These are phyloP conservation scores for Hippophae gyantsensis DNA, from an alignment of 306 rosid species.

Conservation along the genomic window DNA sequence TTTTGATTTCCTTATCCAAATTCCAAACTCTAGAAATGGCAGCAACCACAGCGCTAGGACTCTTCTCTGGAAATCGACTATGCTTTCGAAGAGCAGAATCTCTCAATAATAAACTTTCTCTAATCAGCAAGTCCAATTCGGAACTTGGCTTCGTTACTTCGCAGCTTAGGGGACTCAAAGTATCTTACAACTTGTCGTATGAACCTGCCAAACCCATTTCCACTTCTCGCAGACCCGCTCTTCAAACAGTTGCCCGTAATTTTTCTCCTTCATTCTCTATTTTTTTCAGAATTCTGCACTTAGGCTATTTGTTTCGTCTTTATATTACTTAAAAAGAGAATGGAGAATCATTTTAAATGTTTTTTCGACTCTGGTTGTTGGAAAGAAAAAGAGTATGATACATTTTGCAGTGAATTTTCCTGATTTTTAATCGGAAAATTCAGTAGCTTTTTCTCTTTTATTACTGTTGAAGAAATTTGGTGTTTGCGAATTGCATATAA, in stretches of 20 bases:
- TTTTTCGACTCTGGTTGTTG: too few relatives aligned
- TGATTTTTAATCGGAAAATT: too few relatives aligned
- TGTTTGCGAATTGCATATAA: too few relatives aligned
- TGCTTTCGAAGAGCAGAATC: constrained; percentile 13
- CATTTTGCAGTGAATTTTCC: too few relatives aligned
- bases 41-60: constrained; percentile 25
- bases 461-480: too few relatives aligned
- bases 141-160: constrained; percentile 55
- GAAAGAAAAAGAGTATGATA: too few relatives aligned
- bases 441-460: too few relatives aligned
- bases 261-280: constrained; percentile 2
- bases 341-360: too few relatives aligned
- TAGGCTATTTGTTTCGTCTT: too few relatives aligned
- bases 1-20: too few relatives aligned
- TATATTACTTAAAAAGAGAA: too few relatives aligned
- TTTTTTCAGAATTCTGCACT: too few relatives aligned
- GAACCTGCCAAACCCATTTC: constrained; percentile 20
- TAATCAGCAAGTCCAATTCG: constrained; percentile 18
- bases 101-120: constrained; percentile 3
- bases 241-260: constrained; percentile 64
- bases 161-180: constrained; percentile 59
- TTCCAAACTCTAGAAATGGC: constrained; percentile 26
- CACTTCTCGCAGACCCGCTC: constrained; percentile 25
- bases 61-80: constrained; percentile 17
- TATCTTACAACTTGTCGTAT: constrained; percentile 29